Percentiles rank a stretch among this genome's conserved stretches.
phyloP scores from a whole-genome alignment of 495 filamentous ascomycete genomes.

The Trichoderma orchidacearum region DNA sequence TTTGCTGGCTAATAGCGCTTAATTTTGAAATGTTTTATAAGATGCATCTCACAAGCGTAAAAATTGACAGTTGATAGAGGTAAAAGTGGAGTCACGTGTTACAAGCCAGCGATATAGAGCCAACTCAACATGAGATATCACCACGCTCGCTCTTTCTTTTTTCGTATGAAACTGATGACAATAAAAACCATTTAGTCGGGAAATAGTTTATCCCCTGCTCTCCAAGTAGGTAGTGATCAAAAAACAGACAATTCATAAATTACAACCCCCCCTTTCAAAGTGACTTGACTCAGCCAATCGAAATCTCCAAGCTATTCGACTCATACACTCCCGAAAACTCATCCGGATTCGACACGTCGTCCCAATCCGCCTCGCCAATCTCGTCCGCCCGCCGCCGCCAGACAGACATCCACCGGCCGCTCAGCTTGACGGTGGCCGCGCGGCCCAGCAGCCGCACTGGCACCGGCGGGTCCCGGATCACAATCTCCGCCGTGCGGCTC shows the following conservation, averaged over 20 bases:
- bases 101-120: not conserved
- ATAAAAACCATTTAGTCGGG: too few relatives aligned
- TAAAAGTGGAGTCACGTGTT: not conserved
- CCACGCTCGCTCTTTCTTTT: too few relatives aligned
- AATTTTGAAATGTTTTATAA: not conserved
- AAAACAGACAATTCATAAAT: too few relatives aligned
- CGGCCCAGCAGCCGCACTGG: not conserved
- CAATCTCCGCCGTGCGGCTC: not conserved
- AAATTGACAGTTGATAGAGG: not conserved
- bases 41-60: not conserved
- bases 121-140: not conserved
- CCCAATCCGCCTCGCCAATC: not conserved
- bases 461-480: not conserved
- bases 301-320: not conserved
- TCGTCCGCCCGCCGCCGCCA: not conserved
- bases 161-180: too few relatives aligned
- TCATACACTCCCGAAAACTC: not conserved
- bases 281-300: not conserved
- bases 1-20: too few relatives aligned
- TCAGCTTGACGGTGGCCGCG: not conserved
- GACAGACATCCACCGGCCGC: not conserved
- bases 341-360: not conserved
- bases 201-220: too few relatives aligned
- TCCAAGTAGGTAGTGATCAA: too few relatives aligned
- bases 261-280: not conserved